phyloP scores from a whole-genome alignment of 306 rosid genomes.

The Lathyrus tuberosus region DNA sequence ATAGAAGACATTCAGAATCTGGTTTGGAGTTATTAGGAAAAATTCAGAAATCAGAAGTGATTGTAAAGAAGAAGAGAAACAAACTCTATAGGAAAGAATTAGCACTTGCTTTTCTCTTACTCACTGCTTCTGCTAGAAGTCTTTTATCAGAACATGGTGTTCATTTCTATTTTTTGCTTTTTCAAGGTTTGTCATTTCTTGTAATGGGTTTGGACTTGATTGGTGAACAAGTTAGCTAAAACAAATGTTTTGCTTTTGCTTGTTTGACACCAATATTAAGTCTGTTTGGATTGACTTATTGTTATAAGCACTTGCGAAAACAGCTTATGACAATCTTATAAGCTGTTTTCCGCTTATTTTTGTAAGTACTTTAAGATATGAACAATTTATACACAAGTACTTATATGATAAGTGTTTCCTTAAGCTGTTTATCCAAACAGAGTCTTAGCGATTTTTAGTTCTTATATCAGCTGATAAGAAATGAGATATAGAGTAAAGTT shows the following conservation, averaged over 20 bases:
- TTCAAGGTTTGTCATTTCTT: constrained; percentile 93
- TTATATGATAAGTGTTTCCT: background rate
- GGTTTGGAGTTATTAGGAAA: constrained; percentile 75
- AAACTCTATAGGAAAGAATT: constrained; percentile 85
- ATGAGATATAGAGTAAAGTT: constrained; percentile 40
- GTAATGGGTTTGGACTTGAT: constrained; percentile 90
- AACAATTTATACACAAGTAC: too few species aligned
- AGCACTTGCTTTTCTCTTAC: constrained; percentile 89
- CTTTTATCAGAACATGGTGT: constrained; percentile 89
- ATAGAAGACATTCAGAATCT: constrained; percentile 79
- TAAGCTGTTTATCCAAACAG: background rate
- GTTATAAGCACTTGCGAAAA: background rate
- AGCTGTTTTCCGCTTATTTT: background rate
- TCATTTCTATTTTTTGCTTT: constrained; percentile 94
- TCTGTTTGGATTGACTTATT: background rate
- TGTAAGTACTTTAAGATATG: too few species aligned
- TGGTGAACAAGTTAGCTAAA: constrained; percentile 88
- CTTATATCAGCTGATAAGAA: constrained; percentile 39
- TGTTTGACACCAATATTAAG: constrained; percentile 33
- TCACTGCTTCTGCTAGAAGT: constrained; percentile 92
- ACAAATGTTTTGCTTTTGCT: background rate
- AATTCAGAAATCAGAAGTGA: constrained; percentile 58
- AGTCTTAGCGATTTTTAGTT: constrained; percentile 26
- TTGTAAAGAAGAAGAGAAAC: constrained; percentile 66
- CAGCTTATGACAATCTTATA: background rate